Base-by-base conservation (phyloP, 2,329 filamentous ascomycete genomes). In the Beauveria sp. region DNA sequence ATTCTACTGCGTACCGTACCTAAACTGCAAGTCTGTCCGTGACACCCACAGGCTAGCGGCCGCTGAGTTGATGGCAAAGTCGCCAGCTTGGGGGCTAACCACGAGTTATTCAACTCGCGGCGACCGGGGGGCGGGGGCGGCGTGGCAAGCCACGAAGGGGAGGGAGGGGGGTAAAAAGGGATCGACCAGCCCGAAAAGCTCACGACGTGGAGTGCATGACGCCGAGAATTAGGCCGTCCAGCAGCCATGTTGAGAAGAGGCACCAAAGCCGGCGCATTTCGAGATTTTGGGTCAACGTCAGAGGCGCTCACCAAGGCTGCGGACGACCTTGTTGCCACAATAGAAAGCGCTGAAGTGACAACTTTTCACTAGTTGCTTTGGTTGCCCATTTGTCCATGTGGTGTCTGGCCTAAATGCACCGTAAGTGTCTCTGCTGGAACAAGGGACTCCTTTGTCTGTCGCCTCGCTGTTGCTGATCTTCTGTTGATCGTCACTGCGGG, bases 161-260 rank as follows among this genome's bases (percentile, higher is more conserved):
- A 9, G 43, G 28, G 31, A 34, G n/a, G 49, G 50, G 28, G 20
- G 40, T 7, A 40, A 24, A 24, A 48, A 42, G 31, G 58, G 59
- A 61, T 61, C 51, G 59, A 18, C 61, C 34, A 45, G 46, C 34
- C 42, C 56, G 42, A 52, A 51, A 54, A 38, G 50, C 57, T 58
- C 48, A 49, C 57, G 56, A 61, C 50, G 52, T 58, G 52, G 53
- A 58, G 62, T 62, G 65, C 64, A 67, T 67, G 65, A 58, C 65
- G 63, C 65, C 65, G 65, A 67, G 65, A 64, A 64, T 65, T 63
- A 61, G 60, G 60, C 65, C 65, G 65, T 57, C 28, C 20, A 24
- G 12, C 18, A 46, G 40, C 49, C n/a, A 51, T 42, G 55, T 45
- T 26, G 24, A 53, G 49, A 49, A 42, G 45, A 51, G 38, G 34